Evolutionary conservation across 352 stramenopile genomes (phyloP).

Genomic region (Elongisporangium senticosum): DNA sequence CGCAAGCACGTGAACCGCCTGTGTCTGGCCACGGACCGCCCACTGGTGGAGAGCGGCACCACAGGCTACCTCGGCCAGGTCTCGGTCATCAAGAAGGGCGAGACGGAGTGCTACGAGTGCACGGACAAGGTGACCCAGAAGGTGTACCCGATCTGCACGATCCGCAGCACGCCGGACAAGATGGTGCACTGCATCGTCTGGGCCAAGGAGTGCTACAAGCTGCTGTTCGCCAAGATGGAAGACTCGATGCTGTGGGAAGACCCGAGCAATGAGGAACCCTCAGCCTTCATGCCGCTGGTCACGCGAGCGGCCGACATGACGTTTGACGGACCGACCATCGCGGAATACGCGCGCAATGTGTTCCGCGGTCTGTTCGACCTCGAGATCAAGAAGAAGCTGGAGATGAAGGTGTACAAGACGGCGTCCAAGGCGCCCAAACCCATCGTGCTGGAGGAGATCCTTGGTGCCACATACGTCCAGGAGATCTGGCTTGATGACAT

Average conservation of each 20-base stretch:
- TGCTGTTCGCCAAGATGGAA: conserved; percentile 76
- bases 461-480: conserved; percentile 34
- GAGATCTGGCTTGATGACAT: conserved; percentile 22
- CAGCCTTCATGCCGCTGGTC: conserved; percentile 77
- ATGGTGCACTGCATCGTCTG: conserved; percentile 99
- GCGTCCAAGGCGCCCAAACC: conserved; percentile 87
- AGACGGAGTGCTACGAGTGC: conserved; percentile 99
- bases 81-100: conserved; percentile 94
- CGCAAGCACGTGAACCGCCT: conserved; percentile 98
- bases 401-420: conserved; percentile 96
- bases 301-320: conserved; percentile 36
- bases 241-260: conserved; percentile 96
- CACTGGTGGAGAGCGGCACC: conserved; percentile 97
- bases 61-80: conserved; percentile 98
- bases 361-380: conserved; percentile 90
- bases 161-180: conserved; percentile 97
- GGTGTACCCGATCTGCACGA: conserved; percentile 99
- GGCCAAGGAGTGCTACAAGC: conserved; percentile 91
- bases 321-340: conserved; percentile 34
- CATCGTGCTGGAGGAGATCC: conserved; percentile 56
- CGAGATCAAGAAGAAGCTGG: conserved; percentile 95
- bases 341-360: conserved; percentile 65
- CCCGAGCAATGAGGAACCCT: conserved; percentile 72
- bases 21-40: conserved; percentile 87
- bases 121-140: conserved; percentile 93